Evolutionary conservation across 495 filamentous ascomycete species (phyloP), one percentile per base, ranked within the genome.

Genomic region (Trichoderma erinaceum): DNA sequence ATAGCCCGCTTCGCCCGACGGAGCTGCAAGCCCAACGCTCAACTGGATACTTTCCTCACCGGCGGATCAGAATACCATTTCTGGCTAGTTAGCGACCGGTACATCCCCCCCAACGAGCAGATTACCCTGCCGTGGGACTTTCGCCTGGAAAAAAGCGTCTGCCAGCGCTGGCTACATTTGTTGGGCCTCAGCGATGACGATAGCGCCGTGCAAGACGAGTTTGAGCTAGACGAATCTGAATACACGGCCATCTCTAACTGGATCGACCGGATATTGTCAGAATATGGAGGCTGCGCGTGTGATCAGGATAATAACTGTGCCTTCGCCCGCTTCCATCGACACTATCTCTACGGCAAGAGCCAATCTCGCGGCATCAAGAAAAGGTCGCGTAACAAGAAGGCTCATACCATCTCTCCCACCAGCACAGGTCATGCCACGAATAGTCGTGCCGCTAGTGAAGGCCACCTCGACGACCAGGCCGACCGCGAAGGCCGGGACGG

Each of bases 201-300:
- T 41, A 66, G 68, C 3, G 65, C 67, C 2, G 43, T 69, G 4
- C 73, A 77, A 15, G 70, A 79, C 4, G 80, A 81, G 32, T 73
- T 75, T 1, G 74, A 75, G 7, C 71, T 79, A n/a, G 82, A 82
- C 46, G 83, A 85, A 3, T 69, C 74, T 10, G 82, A 88, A 69
- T 85, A 86, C 63, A 76, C 79, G 41, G 77, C 73, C n/a, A 76
- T 84, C 18, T 76, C 78, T 18, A 68, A 69, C 44, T 87, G 75
- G 82, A 85, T 93, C n/a, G 85, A 88, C 68, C 85, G 84, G 61
- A 86, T 95, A 10, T 86, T 97, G 2, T 88, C 91, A 6, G 90
- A 95, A 73, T 91, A 93, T 74, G 93, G 93, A 35, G 92, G 91
- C 11, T 97, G 93, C 78, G 92, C 93, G 5, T 97, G 93, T 76